phyloP scores from a whole-genome alignment of 352 stramenopile genomes.

The Ochromonadaceae sp. region DNA sequence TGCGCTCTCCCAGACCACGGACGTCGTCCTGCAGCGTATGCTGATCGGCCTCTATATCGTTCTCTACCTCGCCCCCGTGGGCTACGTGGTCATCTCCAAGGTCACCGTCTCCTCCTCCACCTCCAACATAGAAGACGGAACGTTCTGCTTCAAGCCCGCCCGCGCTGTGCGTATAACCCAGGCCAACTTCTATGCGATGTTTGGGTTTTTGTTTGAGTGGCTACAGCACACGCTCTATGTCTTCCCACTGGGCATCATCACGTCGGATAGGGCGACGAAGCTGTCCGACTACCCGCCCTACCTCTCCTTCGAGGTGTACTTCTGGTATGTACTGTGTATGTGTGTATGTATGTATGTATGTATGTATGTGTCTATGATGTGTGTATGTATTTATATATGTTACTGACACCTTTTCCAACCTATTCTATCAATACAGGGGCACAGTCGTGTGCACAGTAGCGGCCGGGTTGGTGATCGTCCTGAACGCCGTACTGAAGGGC shows the following conservation, averaged over 20 bases:
- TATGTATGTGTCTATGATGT: too few relatives aligned
- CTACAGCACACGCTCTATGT: slow-evolving; percentile 16
- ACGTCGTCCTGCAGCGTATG: neutral
- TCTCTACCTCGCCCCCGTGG: slow-evolving; percentile 6
- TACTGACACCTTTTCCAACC: too few relatives aligned
- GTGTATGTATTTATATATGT: too few relatives aligned
- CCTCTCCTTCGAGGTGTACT: slow-evolving; percentile 9
- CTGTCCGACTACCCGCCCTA: slow-evolving; percentile 13
- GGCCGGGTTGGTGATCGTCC: slow-evolving; percentile 11
- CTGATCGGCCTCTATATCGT: slow-evolving; percentile 12
- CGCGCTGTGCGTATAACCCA: slow-evolving; percentile 2
- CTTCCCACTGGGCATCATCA: slow-evolving; percentile 4
- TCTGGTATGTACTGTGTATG: too few relatives aligned
- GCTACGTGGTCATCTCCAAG: slow-evolving; percentile 7
- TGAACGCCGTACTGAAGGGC: slow-evolving; percentile 7
- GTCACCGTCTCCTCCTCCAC: neutral
- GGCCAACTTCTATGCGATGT: slow-evolving; percentile 15
- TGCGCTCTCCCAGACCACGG: neutral
- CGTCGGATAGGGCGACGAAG: neutral
- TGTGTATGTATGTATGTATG: too few relatives aligned
- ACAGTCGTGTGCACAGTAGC: neutral
- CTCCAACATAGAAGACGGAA: slow-evolving; percentile 12
- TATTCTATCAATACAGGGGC: too few relatives aligned
- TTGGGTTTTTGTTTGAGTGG: slow-evolving; percentile 13
- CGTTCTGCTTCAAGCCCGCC: slow-evolving; percentile 16